Base-by-base conservation (phyloP, 805 yeast genomes). In the Lachancea mirantina region DNA sequence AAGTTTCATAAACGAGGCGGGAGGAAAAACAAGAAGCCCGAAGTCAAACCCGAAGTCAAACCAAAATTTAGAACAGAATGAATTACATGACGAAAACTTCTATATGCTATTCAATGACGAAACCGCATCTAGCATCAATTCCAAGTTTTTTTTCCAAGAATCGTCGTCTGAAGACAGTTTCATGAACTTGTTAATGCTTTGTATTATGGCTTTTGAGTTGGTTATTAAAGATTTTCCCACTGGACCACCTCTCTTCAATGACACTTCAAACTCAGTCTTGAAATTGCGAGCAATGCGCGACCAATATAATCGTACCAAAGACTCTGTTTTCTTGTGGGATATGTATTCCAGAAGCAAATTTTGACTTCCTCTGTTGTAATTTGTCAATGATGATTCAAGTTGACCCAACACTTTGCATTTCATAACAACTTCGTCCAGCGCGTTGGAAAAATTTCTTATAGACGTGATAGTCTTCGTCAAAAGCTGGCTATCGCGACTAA, bases 1-100 rank as follows among this genome's bases (percentile, higher is more conserved):
- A 50, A 44, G 35, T 55, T 57, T 29, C 57, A 51, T 32, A 55
- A 50, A 34, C 52, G 63, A 35, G 63, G 63, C 35, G 63, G 63
- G 15, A 57, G 55, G 32, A 55, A 57, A 38, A 57, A 57, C 30
- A 55, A 54, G 24, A 49, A 49, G 39, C 42, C 42, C 30, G 49
- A 43, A 19, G 35, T 44, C 2, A 21, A 23, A 6, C 35, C 21
- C 17, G 21, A 25, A 9, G 42, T 47, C 14, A 38, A 19, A 23
- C 36, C 44, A 20, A 43, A 42, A 30, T 27, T 13, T 14, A 24
- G 34, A 17, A 31, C 24, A 18, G 34, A 24, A 25, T 30, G 18
- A 24, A 10, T 8, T 17, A 9, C 4, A 19, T 7, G 7, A 7
- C 16, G 14, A 11, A n/a, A 19, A 19, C 18, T 14, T 10, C 10